Evolutionary conservation across 352 stramenopile species (phyloP).

Genomic region (Phytopythium cucurbitacearum): DNA sequence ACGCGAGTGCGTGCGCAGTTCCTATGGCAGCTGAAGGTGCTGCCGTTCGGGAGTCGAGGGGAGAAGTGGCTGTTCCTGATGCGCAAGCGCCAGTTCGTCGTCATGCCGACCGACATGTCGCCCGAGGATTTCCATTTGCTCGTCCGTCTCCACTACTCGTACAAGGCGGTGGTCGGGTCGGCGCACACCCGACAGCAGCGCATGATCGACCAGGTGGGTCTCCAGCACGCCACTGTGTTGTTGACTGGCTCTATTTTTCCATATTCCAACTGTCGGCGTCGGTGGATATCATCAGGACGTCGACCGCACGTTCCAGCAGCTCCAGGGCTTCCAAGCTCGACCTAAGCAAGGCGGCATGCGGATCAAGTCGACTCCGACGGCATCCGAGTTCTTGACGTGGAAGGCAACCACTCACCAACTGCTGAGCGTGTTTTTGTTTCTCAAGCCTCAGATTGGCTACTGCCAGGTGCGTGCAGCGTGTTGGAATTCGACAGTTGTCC

Average conservation of each 20-base stretch:
- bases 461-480: conserved; percentile 25
- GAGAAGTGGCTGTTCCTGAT: conserved; percentile 50
- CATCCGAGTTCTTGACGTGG: conserved; percentile 29
- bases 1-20: conserved; percentile 12
- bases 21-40: conserved; percentile 43
- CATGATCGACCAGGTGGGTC: conserved; percentile 30
- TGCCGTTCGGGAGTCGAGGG: conserved; percentile 36
- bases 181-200: conserved; percentile 24
- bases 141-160: conserved; percentile 3
- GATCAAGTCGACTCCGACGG: conserved; percentile 21
- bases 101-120: conserved; percentile 22
- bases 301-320: conserved; percentile 39
- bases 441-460: conserved; percentile 51
- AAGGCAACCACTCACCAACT: conserved; percentile 33
- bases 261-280: neutral
- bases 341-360: conserved; percentile 14
- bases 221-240: neutral
- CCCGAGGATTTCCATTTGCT: conserved; percentile 33
- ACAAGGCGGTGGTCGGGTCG: conserved; percentile 6
- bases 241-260: neutral
- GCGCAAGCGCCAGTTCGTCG: conserved; percentile 26
- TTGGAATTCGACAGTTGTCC: no score
- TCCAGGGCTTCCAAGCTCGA: conserved; percentile 20
- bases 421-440: conserved; percentile 34
- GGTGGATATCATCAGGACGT: conserved; percentile 19